Percentiles rank a stretch among this genome's conserved stretches.
Evolutionary conservation across 345 rosid genomes (phyloP).

Genomic region (Erucastrum elatum): DNA sequence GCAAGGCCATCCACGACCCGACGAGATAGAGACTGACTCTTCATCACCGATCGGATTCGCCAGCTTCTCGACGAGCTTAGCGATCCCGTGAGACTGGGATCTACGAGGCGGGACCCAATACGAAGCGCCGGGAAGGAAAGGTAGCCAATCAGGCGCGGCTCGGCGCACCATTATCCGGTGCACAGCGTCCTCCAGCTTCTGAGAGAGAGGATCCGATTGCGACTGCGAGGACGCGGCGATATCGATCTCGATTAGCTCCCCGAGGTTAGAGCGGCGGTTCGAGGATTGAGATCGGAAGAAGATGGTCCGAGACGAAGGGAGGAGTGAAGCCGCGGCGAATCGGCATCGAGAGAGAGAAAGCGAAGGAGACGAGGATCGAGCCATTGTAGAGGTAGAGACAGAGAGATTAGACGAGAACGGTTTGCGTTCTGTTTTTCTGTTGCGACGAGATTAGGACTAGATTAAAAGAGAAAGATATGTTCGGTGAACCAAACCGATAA

Average conservation of each 20-base stretch:
- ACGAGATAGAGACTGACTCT: conserved; percentile 57
- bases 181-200: conserved; percentile 88
- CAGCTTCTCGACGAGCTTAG: conserved; percentile 69
- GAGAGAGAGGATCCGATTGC: conserved; percentile 58
- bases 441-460: conserved; percentile 8
- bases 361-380: conserved; percentile 30
- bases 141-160: conserved; percentile 97
- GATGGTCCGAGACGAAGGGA: conserved; percentile 40
- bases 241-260: conserved; percentile 40
- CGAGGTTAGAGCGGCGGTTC: conserved; percentile 37
- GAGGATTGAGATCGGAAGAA: conserved; percentile 46
- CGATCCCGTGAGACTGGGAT: conserved; percentile 62
- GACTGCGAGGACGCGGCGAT: conserved; percentile 26
- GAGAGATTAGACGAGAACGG: not conserved
- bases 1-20: conserved; percentile 85
- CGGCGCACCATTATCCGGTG: conserved; percentile 88
- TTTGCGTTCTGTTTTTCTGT: conserved; percentile 12
- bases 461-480: not conserved
- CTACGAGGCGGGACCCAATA: conserved; percentile 92
- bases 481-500: not conserved
- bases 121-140: conserved; percentile 87
- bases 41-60: conserved; percentile 61
- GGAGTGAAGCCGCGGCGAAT: conserved; percentile 7
- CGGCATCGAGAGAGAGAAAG: conserved; percentile 29
- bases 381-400: conserved; percentile 13